Conservation (phyloP, 495 filamentous ascomycete species). For the Penicillium crystallinum region DNA sequence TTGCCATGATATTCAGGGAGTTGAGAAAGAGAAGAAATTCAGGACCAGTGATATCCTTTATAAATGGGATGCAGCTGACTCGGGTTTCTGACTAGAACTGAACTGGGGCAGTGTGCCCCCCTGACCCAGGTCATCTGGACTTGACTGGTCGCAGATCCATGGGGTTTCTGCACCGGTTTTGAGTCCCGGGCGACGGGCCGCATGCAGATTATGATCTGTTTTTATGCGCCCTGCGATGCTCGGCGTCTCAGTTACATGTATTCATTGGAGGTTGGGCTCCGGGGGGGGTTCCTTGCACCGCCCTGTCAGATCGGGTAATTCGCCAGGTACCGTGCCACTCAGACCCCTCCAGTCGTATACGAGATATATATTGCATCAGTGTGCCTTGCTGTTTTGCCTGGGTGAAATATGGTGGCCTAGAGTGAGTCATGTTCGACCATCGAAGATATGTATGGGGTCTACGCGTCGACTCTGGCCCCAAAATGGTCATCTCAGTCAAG, state of each 20-base stretch:
- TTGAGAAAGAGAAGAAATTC: neutral
- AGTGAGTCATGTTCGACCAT: neutral
- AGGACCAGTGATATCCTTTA: neutral
- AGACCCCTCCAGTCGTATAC: neutral
- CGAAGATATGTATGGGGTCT: too few species aligned
- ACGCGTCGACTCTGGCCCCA: neutral
- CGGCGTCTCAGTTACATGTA: neutral
- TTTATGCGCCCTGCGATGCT: neutral
- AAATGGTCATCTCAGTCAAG: too few species aligned
- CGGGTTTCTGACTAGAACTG: neutral
- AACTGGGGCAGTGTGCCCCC: neutral
- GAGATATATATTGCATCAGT: neutral
- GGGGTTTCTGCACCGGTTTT: neutral
- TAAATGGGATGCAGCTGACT: conserved; percentile 6
- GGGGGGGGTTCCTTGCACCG: conserved; percentile 2
- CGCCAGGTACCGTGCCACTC: conserved; percentile 7
- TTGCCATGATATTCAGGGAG: neutral
- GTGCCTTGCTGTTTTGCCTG: neutral
- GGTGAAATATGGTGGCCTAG: neutral
- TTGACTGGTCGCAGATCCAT: neutral
- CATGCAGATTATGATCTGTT: neutral
- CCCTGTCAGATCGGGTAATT: conserved; percentile 1
- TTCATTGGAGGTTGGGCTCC: neutral
- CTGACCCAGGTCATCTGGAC: conserved; percentile 13
- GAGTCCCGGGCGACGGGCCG: neutral